Base-by-base conservation (phyloP, 75 land plant species). In the Sequoia sempervirens region DNA sequence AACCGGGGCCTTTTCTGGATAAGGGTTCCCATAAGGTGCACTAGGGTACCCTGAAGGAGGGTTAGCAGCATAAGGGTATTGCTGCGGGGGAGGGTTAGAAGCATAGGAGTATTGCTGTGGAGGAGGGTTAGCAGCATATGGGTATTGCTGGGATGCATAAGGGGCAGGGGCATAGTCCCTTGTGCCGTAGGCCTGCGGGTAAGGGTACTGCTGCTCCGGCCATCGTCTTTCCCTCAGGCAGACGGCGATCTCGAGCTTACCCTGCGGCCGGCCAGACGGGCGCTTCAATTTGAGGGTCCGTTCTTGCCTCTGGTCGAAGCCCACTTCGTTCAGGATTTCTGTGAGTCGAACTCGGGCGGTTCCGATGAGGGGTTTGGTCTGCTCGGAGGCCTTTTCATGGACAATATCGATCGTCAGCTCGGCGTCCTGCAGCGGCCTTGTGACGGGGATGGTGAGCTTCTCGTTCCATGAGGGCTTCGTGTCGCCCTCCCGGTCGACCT, bases 381-480 rank as follows among this genome's bases (percentile, higher is more conserved):
- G n/a, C n/a, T n/a, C n/a, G n/a, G n/a, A n/a, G n/a, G n/a, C n/a
- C n/a, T n/a, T n/a, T n/a, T n/a, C n/a, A n/a, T n/a, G n/a, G n/a
- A n/a, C n/a, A n/a, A n/a, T n/a, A n/a, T n/a, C n/a, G n/a, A n/a
- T n/a, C n/a, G n/a, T n/a, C n/a, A n/a, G n/a, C n/a, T n/a, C n/a
- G n/a, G n/a, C n/a, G n/a, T n/a, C n/a, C n/a, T n/a, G n/a, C n/a
- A n/a, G n/a, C n/a, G n/a, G n/a, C n/a, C n/a, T n/a, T n/a, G n/a
- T n/a, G n/a, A n/a, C n/a, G n/a, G n/a, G n/a, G n/a, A n/a, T n/a
- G n/a, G n/a, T n/a, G n/a, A n/a, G n/a, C n/a, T n/a, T n/a, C n/a
- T 91, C 88, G 86, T 89, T 82, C 93, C 93, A 92, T 73, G 88
- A 90, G 45, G 94, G 94, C 5, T 82, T 75, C 56, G 87, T 89